Evolutionary conservation across 345 rosid species (phyloP).

Genomic region (Lepidium africanum): DNA sequence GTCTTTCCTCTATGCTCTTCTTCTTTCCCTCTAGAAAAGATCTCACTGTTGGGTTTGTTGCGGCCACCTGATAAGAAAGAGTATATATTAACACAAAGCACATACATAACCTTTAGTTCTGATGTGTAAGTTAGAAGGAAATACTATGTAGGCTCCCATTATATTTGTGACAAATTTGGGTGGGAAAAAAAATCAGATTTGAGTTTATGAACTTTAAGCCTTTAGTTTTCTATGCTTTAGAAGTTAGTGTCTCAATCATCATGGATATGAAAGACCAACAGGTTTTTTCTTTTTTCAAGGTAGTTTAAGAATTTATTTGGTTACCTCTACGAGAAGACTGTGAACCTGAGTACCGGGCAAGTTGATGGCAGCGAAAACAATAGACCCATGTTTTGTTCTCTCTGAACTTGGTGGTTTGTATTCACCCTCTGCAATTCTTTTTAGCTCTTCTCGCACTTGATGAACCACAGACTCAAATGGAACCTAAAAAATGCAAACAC

Average conservation of each 20-base stretch:
- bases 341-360: conserved; percentile 49
- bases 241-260: neutral
- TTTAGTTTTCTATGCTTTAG: neutral
- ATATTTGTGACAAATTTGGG: neutral
- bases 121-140: neutral
- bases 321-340: conserved; percentile 53
- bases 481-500: conserved; percentile 40
- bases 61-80: conserved; percentile 42
- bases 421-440: conserved; percentile 56
- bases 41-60: conserved; percentile 34
- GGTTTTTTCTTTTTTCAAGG: neutral
- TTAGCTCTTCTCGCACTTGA: conserved; percentile 69
- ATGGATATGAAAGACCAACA: neutral
- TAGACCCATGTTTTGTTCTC: conserved; percentile 59
- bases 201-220: neutral
- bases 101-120: neutral
- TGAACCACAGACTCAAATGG: conserved; percentile 70
- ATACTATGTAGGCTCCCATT: neutral
- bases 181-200: neutral
- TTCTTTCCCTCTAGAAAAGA: conserved; percentile 45
- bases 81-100: neutral
- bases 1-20: conserved; percentile 41
- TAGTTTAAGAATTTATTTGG: neutral
- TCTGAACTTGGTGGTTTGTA: conserved; percentile 52
- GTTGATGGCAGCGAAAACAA: conserved; percentile 75